phyloP scores from a whole-genome alignment of 2,329 filamentous ascomycete genomes.

The Alternaria brassicae region DNA sequence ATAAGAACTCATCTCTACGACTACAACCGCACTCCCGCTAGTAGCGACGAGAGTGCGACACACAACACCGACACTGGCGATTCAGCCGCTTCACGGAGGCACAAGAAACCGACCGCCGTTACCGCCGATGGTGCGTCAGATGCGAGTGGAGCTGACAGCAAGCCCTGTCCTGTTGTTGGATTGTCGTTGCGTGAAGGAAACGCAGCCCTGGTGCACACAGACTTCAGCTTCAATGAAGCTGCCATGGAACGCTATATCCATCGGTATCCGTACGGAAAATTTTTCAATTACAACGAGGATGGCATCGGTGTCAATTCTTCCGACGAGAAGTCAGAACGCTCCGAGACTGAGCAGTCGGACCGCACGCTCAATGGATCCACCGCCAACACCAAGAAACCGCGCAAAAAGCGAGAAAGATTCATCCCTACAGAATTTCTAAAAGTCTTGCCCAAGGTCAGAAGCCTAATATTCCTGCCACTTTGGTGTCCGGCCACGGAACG shows the following conservation, averaged over 20 bases:
- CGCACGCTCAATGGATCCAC: slow-evolving; percentile 24
- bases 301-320: slow-evolving; percentile 42
- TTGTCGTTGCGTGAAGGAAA: slow-evolving; percentile 30
- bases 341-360: slow-evolving; percentile 41
- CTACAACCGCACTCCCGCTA: slow-evolving; percentile 20
- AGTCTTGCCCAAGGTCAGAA: slow-evolving; percentile 44
- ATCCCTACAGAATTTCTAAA: slow-evolving; percentile 43
- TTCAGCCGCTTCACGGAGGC: slow-evolving; percentile 29
- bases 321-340: slow-evolving; percentile 41
- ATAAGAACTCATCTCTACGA: slow-evolving; percentile 36
- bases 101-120: slow-evolving; percentile 18
- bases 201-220: slow-evolving; percentile 30
- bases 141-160: slow-evolving; percentile 23
- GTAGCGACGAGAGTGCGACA: slow-evolving; percentile 39
- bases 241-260: slow-evolving; percentile 46
- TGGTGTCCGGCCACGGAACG: slow-evolving; percentile 46
- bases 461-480: slow-evolving; percentile 47
- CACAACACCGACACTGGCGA: slow-evolving; percentile 43
- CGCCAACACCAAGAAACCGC: slow-evolving; percentile 17
- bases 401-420: slow-evolving; percentile 39
- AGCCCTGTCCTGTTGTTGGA: slow-evolving; percentile 35
- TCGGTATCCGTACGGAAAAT: slow-evolving; percentile 44
- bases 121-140: slow-evolving; percentile 8
- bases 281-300: slow-evolving; percentile 46
- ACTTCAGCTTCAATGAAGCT: slow-evolving; percentile 42